Conservation (phyloP, 139 green algal species). For the Trebouxia sp. region DNA sequence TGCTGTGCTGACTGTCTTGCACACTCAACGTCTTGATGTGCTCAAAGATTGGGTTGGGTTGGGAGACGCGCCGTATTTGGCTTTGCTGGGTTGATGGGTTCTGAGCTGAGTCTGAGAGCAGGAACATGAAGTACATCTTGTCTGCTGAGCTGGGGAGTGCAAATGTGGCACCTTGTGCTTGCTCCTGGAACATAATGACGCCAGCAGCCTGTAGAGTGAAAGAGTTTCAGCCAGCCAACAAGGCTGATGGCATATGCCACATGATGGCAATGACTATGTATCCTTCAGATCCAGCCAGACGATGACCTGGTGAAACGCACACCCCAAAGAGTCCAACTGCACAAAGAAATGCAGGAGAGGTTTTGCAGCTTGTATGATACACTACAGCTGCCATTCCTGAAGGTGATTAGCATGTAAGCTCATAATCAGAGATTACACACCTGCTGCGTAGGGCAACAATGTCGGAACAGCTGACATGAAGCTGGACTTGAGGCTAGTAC, state of each 20-base stretch:
- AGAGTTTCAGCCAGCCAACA: neutral
- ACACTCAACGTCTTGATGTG: too few species aligned
- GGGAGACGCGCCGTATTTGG: neutral
- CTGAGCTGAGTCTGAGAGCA: neutral
- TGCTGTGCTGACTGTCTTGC: too few species aligned
- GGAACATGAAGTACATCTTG: conserved; percentile 6
- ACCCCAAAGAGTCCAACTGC: too few species aligned
- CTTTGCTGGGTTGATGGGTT: neutral
- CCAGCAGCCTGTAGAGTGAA: neutral
- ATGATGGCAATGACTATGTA: too few species aligned
- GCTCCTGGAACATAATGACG: conserved; percentile 2
- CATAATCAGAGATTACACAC: too few species aligned
- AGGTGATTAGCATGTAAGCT: too few species aligned
- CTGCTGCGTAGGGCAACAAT: neutral
- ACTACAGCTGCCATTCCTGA: too few species aligned
- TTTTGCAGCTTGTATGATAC: too few species aligned
- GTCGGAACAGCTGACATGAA: neutral
- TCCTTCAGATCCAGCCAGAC: too few species aligned
- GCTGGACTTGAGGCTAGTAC: neutral
- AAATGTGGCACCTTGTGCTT: neutral
- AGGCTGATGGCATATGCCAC: too few species aligned
- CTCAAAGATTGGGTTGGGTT: neutral
- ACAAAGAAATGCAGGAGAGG: too few species aligned
- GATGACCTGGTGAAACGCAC: too few species aligned
- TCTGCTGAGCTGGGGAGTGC: neutral